Evolutionary conservation across 495 filamentous ascomycete genomes (phyloP).

Genomic region (Haplographium delicatum): DNA sequence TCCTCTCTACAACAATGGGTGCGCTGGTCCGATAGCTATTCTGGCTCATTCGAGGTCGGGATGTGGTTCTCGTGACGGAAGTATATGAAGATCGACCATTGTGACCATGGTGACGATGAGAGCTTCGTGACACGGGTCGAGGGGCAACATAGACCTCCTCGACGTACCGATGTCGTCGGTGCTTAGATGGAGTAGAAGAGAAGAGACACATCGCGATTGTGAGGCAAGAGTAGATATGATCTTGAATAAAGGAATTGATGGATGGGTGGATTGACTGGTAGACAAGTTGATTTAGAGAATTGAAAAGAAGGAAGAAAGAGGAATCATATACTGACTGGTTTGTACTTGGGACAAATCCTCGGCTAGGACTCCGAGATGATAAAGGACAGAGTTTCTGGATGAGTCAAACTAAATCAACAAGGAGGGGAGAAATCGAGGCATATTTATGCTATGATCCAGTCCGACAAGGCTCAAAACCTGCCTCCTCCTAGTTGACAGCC

Average conservation of each 20-base stretch:
- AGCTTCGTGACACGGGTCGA: conserved; percentile 18
- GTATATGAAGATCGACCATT: conserved; percentile 17
- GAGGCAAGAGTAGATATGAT: not conserved
- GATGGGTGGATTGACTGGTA: not conserved
- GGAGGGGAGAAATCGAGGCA: not conserved
- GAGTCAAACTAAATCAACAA: not conserved
- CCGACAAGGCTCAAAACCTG: too few species aligned
- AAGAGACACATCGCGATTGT: conserved; percentile 22
- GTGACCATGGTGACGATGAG: conserved; percentile 10
- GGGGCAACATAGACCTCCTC: conserved; percentile 21
- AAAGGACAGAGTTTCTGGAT: not conserved
- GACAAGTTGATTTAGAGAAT: not conserved
- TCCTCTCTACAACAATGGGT: conserved; percentile 16
- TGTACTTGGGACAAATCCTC: not conserved
- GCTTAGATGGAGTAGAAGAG: conserved; percentile 11
- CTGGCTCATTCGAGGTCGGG: conserved; percentile 21
- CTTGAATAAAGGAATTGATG: not conserved
- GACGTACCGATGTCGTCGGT: conserved; percentile 7
- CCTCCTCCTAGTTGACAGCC: too few species aligned
- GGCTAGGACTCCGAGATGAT: not conserved
- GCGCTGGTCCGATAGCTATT: conserved; percentile 20
- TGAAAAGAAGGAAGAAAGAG: not conserved
- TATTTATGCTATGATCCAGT: conserved; percentile 6
- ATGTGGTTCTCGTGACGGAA: conserved; percentile 12
- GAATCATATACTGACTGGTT: not conserved